phyloP scores from a whole-genome alignment of 805 yeast genomes.

The Wickerhamomyces canadensis region DNA sequence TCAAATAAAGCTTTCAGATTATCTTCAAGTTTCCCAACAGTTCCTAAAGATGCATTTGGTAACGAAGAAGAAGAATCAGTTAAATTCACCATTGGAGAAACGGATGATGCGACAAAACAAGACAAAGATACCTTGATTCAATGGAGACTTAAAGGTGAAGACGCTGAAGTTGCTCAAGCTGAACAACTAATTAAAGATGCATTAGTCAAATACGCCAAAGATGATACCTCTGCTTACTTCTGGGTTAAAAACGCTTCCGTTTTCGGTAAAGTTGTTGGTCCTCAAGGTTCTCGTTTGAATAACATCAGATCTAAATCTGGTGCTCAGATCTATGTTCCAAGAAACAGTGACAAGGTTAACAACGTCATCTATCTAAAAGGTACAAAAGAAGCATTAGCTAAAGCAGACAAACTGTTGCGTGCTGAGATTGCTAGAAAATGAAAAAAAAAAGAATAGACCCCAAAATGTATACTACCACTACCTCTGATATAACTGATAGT shows the following conservation, averaged over 20 bases:
- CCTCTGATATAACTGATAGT: too few relatives aligned
- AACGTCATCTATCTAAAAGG: constrained; percentile 60
- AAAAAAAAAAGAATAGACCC: too few relatives aligned
- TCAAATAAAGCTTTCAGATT: constrained; percentile 45
- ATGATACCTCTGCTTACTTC: constrained; percentile 52
- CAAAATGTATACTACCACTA: too few relatives aligned
- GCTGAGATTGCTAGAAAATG: constrained; percentile 24
- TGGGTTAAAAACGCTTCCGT: constrained; percentile 46
- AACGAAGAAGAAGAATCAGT: constrained; percentile 27
- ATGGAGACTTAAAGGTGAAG: constrained; percentile 62
- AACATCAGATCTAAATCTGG: constrained; percentile 53
- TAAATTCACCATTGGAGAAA: constrained; percentile 43
- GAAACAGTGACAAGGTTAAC: constrained; percentile 42
- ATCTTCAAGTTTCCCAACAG: constrained; percentile 38
- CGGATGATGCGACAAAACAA: constrained; percentile 17
- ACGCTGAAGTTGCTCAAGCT: constrained; percentile 45
- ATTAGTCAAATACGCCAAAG: constrained; percentile 40
- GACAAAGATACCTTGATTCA: constrained; percentile 38
- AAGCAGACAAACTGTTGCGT: constrained; percentile 35
- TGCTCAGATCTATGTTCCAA: constrained; percentile 60
- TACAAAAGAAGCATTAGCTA: constrained; percentile 45
- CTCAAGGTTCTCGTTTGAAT: constrained; percentile 65
- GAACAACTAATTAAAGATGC: constrained; percentile 43
- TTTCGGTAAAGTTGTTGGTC: constrained; percentile 68
- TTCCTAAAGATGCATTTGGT: constrained; percentile 43